Evolutionary conservation across 371 early-diverging fungal genomes (phyloP).

Genomic region (Chytridium lagenaria): DNA sequence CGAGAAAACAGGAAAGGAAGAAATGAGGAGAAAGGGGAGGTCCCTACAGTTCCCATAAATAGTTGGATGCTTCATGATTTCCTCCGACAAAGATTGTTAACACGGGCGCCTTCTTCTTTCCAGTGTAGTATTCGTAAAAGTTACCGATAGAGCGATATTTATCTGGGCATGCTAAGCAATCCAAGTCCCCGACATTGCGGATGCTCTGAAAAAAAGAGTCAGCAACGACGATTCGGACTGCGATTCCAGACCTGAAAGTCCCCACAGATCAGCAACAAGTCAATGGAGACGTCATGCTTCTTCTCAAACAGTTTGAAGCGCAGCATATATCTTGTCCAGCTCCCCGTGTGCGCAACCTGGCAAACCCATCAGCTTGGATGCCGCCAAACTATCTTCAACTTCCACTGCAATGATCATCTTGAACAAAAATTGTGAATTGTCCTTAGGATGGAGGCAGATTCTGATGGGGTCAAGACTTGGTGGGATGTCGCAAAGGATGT

Average conservation of each 20-base stretch:
- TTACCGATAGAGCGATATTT: slow-evolving; percentile 82
- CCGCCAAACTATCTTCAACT: slow-evolving; percentile 14
- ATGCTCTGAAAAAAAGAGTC: slow-evolving; percentile 64
- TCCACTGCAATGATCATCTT: slow-evolving; percentile 36
- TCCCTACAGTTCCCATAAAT: slow-evolving; percentile 88
- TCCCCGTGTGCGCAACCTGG: slow-evolving; percentile 95
- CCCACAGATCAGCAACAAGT: slow-evolving; percentile 94
- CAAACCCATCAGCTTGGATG: no score
- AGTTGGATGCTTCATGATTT: slow-evolving; percentile 95
- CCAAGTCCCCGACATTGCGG: slow-evolving; percentile 83
- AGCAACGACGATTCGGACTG: not conserved
- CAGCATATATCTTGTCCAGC: slow-evolving; percentile 83
- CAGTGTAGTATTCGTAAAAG: slow-evolving; percentile 92
- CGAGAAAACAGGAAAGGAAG: not conserved
- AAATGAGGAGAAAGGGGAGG: not conserved
- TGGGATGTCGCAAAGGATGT: slow-evolving; percentile 13
- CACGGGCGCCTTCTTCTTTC: slow-evolving; percentile 77
- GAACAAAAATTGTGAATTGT: not conserved
- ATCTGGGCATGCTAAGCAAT: slow-evolving; percentile 78
- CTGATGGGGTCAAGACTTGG: slow-evolving; percentile 2
- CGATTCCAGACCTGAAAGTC: slow-evolving; percentile 83
- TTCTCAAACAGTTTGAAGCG: slow-evolving; percentile 66
- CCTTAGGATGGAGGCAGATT: slow-evolving; percentile 26
- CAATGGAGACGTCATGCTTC: slow-evolving; percentile 67
- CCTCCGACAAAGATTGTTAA: slow-evolving; percentile 96